These are phyloP conservation scores for Macrolepiota dolichaula DNA, from an alignment of 768 basidiomycete genomes.

Conservation along the genomic window DNA sequence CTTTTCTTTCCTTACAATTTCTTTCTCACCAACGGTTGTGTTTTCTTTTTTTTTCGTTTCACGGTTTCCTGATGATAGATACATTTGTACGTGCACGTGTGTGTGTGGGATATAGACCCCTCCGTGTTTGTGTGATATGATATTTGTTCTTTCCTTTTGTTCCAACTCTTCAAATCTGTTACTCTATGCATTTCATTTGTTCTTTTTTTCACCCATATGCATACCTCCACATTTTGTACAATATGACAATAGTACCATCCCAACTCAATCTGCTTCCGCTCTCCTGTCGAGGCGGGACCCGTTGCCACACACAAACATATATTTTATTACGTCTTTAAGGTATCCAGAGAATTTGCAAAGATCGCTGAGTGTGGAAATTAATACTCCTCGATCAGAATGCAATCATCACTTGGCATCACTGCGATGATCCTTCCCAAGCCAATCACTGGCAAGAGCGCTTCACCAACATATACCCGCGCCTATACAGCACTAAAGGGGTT, in stretches of 20 bases:
- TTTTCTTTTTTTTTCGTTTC: background rate
- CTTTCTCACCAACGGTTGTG: no score
- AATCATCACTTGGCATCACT: no score
- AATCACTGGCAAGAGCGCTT: no score
- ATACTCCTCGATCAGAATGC: no score
- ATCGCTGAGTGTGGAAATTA: no score
- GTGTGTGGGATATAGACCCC: background rate
- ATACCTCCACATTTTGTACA: slow-evolving; percentile 5
- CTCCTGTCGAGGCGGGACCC: slow-evolving; percentile 11
- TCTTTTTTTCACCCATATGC: slow-evolving; percentile 1
- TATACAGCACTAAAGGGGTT: no score
- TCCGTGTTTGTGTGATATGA: background rate
- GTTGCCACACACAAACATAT: no score
- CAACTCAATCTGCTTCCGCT: slow-evolving; percentile 21
- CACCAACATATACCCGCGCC: no score
- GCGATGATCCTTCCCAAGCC: no score
- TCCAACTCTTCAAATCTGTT: background rate
- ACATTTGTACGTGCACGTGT: no score
- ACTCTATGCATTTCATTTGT: background rate
- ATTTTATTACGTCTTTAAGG: no score
- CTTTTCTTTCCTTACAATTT: background rate
- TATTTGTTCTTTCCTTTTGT: background rate
- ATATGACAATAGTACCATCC: background rate
- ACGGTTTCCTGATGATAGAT: background rate
- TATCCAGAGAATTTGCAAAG: no score